A percentile compares a stretch with the other conserved stretches of the same genome.
Evolutionary conservation across 192 early-diverging fungal genomes (phyloP).

Genomic region (Entomortierella beljakovae): DNA sequence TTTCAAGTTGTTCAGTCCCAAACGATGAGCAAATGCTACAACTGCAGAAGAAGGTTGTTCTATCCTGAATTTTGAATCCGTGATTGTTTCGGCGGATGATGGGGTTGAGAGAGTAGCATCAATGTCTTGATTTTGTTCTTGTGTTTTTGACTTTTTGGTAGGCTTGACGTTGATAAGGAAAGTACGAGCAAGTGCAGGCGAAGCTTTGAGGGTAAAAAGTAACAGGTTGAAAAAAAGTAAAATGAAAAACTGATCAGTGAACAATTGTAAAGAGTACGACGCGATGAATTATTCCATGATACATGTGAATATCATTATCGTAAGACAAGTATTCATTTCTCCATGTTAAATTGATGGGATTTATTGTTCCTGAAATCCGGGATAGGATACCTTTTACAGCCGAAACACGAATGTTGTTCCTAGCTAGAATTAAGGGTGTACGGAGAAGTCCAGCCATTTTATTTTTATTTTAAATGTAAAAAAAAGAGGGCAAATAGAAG

Average conservation of each 20-base stretch:
- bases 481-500: constrained; percentile 1
- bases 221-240: not conserved
- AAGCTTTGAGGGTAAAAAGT: constrained; percentile 18
- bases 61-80: constrained; percentile 50
- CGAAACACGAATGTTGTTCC: constrained; percentile 34
- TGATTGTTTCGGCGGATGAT: constrained; percentile 13
- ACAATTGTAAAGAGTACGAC: too few species aligned
- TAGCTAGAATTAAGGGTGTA: constrained; percentile 40
- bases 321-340: too few species aligned
- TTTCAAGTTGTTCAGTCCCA: constrained; percentile 54
- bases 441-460: constrained; percentile 50
- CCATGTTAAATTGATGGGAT: not conserved
- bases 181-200: constrained; percentile 33
- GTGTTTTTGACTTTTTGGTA: constrained; percentile 25
- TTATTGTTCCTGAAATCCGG: not conserved
- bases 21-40: constrained; percentile 43
- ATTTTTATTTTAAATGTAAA: too few species aligned
- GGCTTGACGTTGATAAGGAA: constrained; percentile 50
- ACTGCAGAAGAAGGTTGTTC: constrained; percentile 35
- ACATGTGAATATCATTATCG: too few species aligned
- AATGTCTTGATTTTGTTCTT: not conserved
- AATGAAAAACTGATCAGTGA: not conserved
- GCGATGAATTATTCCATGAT: too few species aligned
- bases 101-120: not conserved
- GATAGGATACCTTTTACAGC: constrained; percentile 31